Evolutionary conservation across 768 basidiomycete genomes (phyloP).

Genomic region (Amanita brunnescens): DNA sequence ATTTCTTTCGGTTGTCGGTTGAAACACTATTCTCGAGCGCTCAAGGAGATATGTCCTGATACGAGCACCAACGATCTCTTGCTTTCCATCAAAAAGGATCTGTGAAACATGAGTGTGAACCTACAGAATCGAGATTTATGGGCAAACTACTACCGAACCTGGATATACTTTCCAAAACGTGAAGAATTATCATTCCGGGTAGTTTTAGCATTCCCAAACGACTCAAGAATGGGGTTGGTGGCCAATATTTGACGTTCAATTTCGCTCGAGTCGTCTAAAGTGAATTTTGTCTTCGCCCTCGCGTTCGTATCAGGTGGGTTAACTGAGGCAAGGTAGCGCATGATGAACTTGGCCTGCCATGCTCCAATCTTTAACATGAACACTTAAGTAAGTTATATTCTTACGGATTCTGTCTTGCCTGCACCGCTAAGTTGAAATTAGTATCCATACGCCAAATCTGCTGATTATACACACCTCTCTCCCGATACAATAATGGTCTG

Average conservation of each 20-base stretch:
- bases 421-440: constrained; percentile 65
- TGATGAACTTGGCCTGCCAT: constrained; percentile 92
- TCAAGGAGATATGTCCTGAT: constrained; percentile 98
- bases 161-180: constrained; percentile 98
- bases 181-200: constrained; percentile 99
- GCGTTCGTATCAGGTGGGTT: constrained; percentile 66
- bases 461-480: constrained; percentile 60
- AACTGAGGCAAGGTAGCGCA: constrained; percentile 97
- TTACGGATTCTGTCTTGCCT: constrained; percentile 95
- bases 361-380: not conserved
- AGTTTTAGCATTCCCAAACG: constrained; percentile 99
- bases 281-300: constrained; percentile 60
- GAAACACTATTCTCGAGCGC: constrained; percentile 95
- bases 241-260: constrained; percentile 96
- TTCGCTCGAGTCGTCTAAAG: constrained; percentile 83
- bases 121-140: not conserved
- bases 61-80: constrained; percentile 97
- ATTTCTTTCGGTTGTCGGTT: constrained; percentile 93
- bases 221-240: constrained; percentile 98
- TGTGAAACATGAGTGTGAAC: constrained; percentile 23
- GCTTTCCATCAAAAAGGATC: constrained; percentile 94
- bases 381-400: constrained; percentile 15
- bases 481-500: constrained; percentile 99
- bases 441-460: constrained; percentile 8
- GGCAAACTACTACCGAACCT: constrained; percentile 43